These are phyloP conservation scores for Cystobasidium sp. DNA, from an alignment of 1,284 basidiomycete species.

Conservation along the genomic window DNA sequence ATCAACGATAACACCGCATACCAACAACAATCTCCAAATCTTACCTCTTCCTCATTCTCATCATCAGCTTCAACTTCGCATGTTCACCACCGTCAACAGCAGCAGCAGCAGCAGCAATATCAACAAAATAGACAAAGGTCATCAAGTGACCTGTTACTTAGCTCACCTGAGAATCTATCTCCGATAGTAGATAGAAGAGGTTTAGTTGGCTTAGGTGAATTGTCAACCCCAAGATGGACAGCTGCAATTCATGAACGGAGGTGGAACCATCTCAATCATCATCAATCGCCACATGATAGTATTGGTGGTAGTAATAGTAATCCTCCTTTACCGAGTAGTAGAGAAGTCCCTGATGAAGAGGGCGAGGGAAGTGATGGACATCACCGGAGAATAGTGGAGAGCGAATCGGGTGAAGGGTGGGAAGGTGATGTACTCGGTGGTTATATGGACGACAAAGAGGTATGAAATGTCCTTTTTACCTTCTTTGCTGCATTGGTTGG, in stretches of 20 bases:
- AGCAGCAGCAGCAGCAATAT: neutral
- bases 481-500: neutral
- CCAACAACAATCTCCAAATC: constrained; percentile 39
- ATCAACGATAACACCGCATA: neutral
- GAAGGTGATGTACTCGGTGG: constrained; percentile 33
- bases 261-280: constrained; percentile 45
- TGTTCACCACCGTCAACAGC: neutral
- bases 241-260: constrained; percentile 55
- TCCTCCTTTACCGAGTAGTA: neutral
- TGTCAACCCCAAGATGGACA: constrained; percentile 95
- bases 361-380: neutral
- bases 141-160: constrained; percentile 16
- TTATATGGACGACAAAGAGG: constrained; percentile 36
- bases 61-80: neutral
- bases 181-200: constrained; percentile 77
- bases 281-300: neutral
- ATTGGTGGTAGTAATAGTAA: neutral
- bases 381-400: neutral
- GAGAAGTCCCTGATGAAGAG: neutral
- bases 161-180: constrained; percentile 25
- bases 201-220: constrained; percentile 91
- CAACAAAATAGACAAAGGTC: constrained; percentile 17
- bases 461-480: neutral
- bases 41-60: constrained; percentile 38
- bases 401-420: constrained; percentile 28